phyloP scores from a whole-genome alignment of 1,139 yeast genomes.

The Arxiozyma telluris region DNA sequence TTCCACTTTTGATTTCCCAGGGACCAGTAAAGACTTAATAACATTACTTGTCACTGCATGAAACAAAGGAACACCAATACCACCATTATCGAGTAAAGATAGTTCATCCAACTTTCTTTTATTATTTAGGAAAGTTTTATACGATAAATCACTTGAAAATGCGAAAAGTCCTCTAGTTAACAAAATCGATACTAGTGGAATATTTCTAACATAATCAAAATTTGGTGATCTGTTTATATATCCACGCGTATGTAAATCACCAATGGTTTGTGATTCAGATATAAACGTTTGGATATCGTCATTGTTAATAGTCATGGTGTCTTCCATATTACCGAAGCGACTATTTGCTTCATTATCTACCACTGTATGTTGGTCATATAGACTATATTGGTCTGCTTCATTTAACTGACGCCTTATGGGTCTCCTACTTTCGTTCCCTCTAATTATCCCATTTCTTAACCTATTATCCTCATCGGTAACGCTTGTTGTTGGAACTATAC shows the following conservation, averaged over 20 bases:
- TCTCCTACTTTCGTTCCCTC: not conserved
- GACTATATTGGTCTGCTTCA: not conserved
- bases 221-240: constrained; percentile 25
- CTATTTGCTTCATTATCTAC: not conserved
- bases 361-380: not conserved
- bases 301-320: not conserved
- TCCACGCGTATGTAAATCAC: constrained; percentile 22
- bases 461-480: not conserved
- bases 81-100: constrained; percentile 9
- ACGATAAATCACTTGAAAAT: constrained; percentile 29
- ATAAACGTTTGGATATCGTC: constrained; percentile 15
- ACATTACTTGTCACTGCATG: constrained; percentile 27
- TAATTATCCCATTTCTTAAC: not conserved
- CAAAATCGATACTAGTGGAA: constrained; percentile 28
- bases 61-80: constrained; percentile 30
- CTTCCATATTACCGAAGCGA: constrained; percentile 13
- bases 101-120: constrained; percentile 22
- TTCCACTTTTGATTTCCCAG: constrained; percentile 12
- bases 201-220: constrained; percentile 19
- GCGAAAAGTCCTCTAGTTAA: constrained; percentile 28
- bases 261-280: constrained; percentile 23
- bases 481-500: not conserved
- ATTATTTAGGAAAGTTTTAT: constrained; percentile 21
- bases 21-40: constrained; percentile 23
- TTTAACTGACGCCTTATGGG: not conserved